Evolutionary conservation across 768 basidiomycete species (phyloP), one percentile per base, ranked within the genome.

Genomic region (Podaxis sp.): DNA sequence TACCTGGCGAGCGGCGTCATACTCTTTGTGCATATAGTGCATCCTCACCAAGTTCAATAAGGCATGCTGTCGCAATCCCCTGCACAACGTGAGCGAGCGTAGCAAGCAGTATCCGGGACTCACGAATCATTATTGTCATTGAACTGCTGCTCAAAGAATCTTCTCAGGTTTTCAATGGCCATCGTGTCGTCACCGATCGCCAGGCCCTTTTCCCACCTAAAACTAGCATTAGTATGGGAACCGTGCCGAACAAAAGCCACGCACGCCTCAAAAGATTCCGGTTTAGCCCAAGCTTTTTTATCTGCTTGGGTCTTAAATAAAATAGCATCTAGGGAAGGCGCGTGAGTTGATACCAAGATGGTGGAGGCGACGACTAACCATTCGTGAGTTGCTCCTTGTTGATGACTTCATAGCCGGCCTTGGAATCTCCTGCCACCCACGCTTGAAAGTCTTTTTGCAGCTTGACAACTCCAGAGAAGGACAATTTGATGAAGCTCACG

Each of bases 131-230:
- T 87, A 36, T 78, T 81, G 59, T 89, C 85, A 63, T 92, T 88
- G 67, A 94, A 94, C 67, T 85, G 88, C 62, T 93, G 92, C 69
- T 93, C 91, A 64, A 93, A 94, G 70, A 90, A 94, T 55, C 83
- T 76, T 36, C 91, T 82, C 40, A 94, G 72, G 64, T 84, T 87
- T 64, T 91, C 90, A 2, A 82, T 78, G 0, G 90, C 90, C 7
- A 81, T 65, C 48, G 83, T 84, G 63, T 86, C 86, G 70, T 93
- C 91, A 0, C 89, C 89, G 4, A 82, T 80, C 11, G 80, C 76
- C n/a, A 80, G 68, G 5, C 81, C 83, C 58, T 82, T 82, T 68
- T 91, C 85, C 81, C 84, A 93, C 4, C 91, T 93, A 64, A 16
- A 27, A 55, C 14, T 55, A 36, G 50, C 32, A 46, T 5, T 57